Base-by-base conservation (phyloP, 108 stramenopile species). In the Nitzschia sp. region DNA sequence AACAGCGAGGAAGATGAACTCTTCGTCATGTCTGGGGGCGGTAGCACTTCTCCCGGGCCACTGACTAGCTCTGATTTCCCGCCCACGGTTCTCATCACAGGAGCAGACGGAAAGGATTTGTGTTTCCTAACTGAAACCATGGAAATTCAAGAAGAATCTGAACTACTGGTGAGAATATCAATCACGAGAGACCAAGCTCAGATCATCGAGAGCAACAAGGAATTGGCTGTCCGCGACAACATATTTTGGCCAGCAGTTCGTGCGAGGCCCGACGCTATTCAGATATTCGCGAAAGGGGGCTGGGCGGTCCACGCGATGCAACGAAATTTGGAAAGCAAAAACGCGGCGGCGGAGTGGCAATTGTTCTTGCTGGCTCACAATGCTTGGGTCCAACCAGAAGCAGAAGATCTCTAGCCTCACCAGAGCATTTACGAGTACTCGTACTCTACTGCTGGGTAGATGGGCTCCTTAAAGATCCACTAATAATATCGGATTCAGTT, bases 21-120 rank as follows among this genome's bases (percentile, higher is more conserved):
- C 26, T 93, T 93, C 74, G 69, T 86, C 11, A 93, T 93, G 92
- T 84, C 92, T 1, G 70, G 82, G 8, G 78, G 68, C 25, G 55
- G 68, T 3, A 27, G 36, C 16, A 67, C 58, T 34, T 68, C 70
- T 19, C 15, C 57, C 29, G 34, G 16, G 17, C 44, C 34, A 8
- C 68, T 63, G 17, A 30, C 54, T 34, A 53, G 31, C 22, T 63
- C 76, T 25, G 65, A 85, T 21, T 63, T 72, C 26, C 89, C 88
- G 1, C 46, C 71, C 6, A 74, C 85, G 4, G 89, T 93, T 26
- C 55, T 93, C 45, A 66, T 93, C n/a, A 66, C 76, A 1, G 78
- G 79, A n/a, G 25, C 63, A 2, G 92, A 93, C 62, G 92, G 92
- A 15, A 68, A 81, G 32, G 27, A 46, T 28, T 63, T 89, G 9